Conservation (phyloP, 2,329 filamentous ascomycete genomes). For the Botrytis porri region DNA sequence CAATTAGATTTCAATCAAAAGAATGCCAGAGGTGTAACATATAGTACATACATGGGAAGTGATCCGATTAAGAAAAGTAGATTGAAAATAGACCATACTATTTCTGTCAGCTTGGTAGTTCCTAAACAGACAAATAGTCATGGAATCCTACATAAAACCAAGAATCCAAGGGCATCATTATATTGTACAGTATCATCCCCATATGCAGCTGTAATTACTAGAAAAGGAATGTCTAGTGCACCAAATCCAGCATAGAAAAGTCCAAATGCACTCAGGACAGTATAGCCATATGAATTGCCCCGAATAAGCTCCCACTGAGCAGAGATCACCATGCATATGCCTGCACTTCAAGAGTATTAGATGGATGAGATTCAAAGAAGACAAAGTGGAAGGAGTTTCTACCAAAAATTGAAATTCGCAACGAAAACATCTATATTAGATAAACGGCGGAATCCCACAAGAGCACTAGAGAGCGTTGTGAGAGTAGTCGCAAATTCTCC, state of each 20-base stretch:
- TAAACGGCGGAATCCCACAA: constrained; percentile 55
- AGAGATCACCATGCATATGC: constrained; percentile 51
- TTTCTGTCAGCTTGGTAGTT: background rate
- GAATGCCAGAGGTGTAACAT: background rate
- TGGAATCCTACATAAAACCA: background rate
- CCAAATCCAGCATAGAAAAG: constrained; percentile 51
- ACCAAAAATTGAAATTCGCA: constrained; percentile 36
- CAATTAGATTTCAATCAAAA: background rate
- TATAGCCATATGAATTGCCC: constrained; percentile 53
- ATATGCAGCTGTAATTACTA: constrained; percentile 41
- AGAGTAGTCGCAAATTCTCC: constrained; percentile 54
- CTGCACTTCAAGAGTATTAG: constrained; percentile 40
- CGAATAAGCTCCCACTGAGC: constrained; percentile 55
- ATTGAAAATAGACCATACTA: background rate
- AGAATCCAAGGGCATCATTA: background rate
- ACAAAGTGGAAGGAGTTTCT: background rate
- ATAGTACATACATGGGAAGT: constrained; percentile 35
- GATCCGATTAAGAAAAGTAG: constrained; percentile 45
- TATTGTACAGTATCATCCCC: background rate
- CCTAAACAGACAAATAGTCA: background rate
- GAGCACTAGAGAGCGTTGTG: constrained; percentile 50
- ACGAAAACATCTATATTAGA: constrained; percentile 51
- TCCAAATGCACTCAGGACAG: constrained; percentile 52
- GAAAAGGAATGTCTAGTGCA: constrained; percentile 46
- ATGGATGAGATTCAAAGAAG: background rate